These are phyloP conservation scores for Lodderomyces oxycetoniae DNA, from an alignment of 1,139 yeast genomes.

Conservation along the genomic window DNA sequence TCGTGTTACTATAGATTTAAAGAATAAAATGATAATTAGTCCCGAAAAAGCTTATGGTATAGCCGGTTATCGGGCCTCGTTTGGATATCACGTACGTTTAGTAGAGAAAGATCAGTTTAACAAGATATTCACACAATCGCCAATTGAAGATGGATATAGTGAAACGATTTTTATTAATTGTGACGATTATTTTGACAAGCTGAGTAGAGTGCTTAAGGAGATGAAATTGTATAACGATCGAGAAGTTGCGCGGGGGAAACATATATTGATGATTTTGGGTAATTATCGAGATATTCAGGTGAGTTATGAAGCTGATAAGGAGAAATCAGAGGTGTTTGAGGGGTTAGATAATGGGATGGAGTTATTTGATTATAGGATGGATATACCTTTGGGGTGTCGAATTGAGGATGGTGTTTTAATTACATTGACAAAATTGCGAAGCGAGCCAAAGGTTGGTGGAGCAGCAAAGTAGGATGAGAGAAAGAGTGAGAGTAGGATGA, in stretches of 20 bases:
- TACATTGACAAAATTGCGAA: constrained; percentile 48
- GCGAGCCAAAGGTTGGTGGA: no score
- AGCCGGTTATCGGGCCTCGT: constrained; percentile 54
- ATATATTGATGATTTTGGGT: constrained; percentile 52
- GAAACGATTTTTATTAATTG: constrained; percentile 62
- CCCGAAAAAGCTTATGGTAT: constrained; percentile 68
- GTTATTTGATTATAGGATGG: constrained; percentile 63
- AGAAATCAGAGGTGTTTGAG: constrained; percentile 24
- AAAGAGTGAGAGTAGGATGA: no score
- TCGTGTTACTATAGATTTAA: constrained; percentile 73
- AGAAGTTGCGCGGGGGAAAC: constrained; percentile 8
- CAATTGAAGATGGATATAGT: constrained; percentile 65
- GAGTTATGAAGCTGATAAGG: constrained; percentile 42
- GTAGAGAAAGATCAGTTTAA: constrained; percentile 48
- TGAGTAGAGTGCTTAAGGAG: constrained; percentile 13
- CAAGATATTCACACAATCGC: constrained; percentile 65
- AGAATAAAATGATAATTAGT: constrained; percentile 59
- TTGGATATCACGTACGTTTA: constrained; percentile 73
- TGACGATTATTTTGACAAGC: constrained; percentile 53
- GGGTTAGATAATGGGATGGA: constrained; percentile 46
- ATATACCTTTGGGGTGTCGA: constrained; percentile 52
- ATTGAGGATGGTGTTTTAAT: constrained; percentile 70
- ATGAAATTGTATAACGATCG: background rate
- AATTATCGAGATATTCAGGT: constrained; percentile 53
- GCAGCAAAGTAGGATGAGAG: no score